Conservation (phyloP, 768 basidiomycete species). For the Pulveroboletus sp. region DNA sequence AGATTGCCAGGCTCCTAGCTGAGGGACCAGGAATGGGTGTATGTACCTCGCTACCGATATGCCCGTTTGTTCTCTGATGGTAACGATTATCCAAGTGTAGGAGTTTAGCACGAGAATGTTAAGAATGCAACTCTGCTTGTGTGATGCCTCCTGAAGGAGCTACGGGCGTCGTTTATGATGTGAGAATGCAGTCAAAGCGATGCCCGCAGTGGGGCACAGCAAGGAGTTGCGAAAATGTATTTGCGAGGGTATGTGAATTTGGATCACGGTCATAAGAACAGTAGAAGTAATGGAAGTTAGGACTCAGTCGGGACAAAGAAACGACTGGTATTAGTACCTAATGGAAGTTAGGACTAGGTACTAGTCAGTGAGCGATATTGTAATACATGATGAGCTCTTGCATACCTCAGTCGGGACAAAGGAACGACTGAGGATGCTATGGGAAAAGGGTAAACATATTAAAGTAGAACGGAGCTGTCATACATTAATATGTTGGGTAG, state of each 20-base stretch:
- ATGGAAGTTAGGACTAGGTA: too few species aligned
- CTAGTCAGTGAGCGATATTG: too few species aligned
- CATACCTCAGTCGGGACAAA: too few species aligned
- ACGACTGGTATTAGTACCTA: too few species aligned
- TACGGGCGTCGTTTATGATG: conserved; percentile 27
- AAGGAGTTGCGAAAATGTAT: conserved; percentile 67
- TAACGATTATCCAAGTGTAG: conserved; percentile 52
- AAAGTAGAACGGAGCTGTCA: too few species aligned
- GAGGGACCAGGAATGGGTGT: not conserved
- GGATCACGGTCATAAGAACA: conserved; percentile 45
- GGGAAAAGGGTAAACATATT: too few species aligned
- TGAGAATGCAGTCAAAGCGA: conserved; percentile 57
- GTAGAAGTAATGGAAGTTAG: too few species aligned
- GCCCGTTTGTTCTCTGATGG: conserved; percentile 42
- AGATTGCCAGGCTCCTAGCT: not conserved
- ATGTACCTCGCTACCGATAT: conserved; percentile 68
- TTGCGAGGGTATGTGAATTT: conserved; percentile 63
- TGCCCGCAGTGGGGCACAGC: conserved; percentile 69
- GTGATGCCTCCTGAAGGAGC: conserved; percentile 39
- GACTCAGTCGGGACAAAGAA: too few species aligned
- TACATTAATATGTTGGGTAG: too few species aligned
- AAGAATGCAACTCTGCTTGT: conserved; percentile 64
- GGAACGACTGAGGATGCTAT: too few species aligned
- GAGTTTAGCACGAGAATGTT: conserved; percentile 47
- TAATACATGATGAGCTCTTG: too few species aligned